Conservation (phyloP, 306 rosid species). For the Geum urbanum region DNA sequence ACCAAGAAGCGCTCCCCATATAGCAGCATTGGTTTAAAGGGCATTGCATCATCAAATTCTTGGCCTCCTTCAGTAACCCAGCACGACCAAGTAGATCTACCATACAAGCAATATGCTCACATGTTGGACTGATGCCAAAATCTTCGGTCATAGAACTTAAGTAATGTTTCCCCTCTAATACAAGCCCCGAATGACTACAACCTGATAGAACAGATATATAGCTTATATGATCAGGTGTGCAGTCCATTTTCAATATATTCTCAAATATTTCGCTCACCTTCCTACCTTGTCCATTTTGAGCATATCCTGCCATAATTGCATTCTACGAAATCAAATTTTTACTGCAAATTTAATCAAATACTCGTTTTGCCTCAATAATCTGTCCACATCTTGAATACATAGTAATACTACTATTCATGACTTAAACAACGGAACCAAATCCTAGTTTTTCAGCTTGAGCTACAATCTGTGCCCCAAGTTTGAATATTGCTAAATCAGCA, state of each 20-base stretch:
- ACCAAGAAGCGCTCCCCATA: constrained; percentile 56
- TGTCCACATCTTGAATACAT: constrained; percentile 67
- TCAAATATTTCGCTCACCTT: constrained; percentile 50
- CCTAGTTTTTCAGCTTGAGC: constrained; percentile 48
- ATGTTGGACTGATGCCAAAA: constrained; percentile 53
- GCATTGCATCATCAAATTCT: constrained; percentile 47
- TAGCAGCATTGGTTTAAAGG: constrained; percentile 49
- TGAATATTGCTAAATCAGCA: constrained; percentile 56
- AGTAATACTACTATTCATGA: constrained; percentile 55
- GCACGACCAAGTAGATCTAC: constrained; percentile 72
- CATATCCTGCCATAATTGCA: constrained; percentile 59
- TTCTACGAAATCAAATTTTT: constrained; percentile 67
- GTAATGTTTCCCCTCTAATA: constrained; percentile 49
- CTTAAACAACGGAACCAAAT: constrained; percentile 42
- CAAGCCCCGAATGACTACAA: constrained; percentile 66
- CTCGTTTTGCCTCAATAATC: constrained; percentile 45
- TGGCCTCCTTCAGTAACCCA: constrained; percentile 56
- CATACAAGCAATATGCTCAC: constrained; percentile 59
- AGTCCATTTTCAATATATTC: constrained; percentile 40
- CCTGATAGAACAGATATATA: constrained; percentile 60
- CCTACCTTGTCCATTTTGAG: constrained; percentile 64
- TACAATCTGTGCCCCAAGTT: constrained; percentile 51
- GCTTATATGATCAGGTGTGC: constrained; percentile 59
- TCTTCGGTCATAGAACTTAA: constrained; percentile 51
- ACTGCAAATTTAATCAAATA: constrained; percentile 35